These are phyloP conservation scores for Hypoxylon sp. DNA, from an alignment of 2,329 filamentous ascomycete genomes.

Conservation along the genomic window DNA sequence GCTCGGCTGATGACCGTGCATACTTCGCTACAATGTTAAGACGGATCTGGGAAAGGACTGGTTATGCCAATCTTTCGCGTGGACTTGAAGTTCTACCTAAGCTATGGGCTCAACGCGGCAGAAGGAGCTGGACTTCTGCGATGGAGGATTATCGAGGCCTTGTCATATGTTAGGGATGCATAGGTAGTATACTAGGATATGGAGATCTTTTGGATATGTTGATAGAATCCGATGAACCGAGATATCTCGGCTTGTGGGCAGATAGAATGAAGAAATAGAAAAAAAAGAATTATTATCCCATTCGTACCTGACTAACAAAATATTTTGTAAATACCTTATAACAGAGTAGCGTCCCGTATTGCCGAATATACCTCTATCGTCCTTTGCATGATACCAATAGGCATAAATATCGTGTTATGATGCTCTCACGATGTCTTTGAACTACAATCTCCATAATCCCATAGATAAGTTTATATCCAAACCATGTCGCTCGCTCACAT, in stretches of 20 bases:
- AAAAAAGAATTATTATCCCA: not conserved
- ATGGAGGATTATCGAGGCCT: slow-evolving; percentile 23
- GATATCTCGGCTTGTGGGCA: not conserved
- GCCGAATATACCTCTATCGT: no score
- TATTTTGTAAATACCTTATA: no score
- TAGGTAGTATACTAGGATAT: not conserved
- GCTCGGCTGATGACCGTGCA: slow-evolving; percentile 6
- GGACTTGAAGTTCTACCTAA: slow-evolving; percentile 15
- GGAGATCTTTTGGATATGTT: not conserved
- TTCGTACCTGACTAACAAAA: not conserved
- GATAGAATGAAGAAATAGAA: not conserved
- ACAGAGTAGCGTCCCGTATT: no score
- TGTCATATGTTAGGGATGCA: slow-evolving; percentile 13
- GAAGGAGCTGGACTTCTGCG: slow-evolving; percentile 10
- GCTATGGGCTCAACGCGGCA: slow-evolving; percentile 13
- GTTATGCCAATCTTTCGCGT: slow-evolving; percentile 18
- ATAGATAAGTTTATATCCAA: no score
- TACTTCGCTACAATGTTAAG: slow-evolving; percentile 6
- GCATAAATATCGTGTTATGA: no score
- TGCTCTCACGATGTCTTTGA: no score
- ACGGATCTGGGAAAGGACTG: slow-evolving; percentile 14
- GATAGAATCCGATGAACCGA: not conserved
- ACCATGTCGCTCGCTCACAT: no score
- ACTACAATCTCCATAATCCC: no score
- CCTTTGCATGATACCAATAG: no score